A percentile compares a stretch with the other conserved stretches of the same genome.
Evolutionary conservation across 1,284 basidiomycete genomes (phyloP).

Genomic region (Leccinum variabile): DNA sequence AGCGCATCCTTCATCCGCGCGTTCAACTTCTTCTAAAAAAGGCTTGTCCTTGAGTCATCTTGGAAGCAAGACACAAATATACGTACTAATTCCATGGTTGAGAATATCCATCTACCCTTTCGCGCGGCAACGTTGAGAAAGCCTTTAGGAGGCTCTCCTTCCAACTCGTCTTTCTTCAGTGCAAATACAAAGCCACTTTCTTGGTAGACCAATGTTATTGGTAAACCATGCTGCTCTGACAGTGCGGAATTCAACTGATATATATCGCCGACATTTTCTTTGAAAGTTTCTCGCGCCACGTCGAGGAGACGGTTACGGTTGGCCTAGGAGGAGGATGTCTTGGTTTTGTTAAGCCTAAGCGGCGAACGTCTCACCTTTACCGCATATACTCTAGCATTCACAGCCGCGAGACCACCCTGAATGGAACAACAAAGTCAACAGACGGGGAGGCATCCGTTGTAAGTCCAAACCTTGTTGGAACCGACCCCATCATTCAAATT

Average conservation of each 20-base stretch:
- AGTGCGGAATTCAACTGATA: slow-evolving; percentile 61
- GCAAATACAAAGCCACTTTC: slow-evolving; percentile 71
- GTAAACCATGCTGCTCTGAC: slow-evolving; percentile 60
- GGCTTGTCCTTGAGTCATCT: neutral
- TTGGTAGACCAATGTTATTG: slow-evolving; percentile 67
- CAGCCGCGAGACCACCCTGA: slow-evolving; percentile 65
- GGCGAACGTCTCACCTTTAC: slow-evolving; percentile 53
- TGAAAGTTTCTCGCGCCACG: slow-evolving; percentile 89
- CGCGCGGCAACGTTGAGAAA: slow-evolving; percentile 70
- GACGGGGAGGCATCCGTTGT: neutral
- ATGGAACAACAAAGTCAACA: neutral
- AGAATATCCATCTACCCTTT: slow-evolving; percentile 74
- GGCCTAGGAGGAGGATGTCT: slow-evolving; percentile 43
- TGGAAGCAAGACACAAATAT: neutral
- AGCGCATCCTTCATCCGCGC: slow-evolving; percentile 81
- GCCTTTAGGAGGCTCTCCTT: slow-evolving; percentile 61
- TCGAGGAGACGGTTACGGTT: slow-evolving; percentile 83
- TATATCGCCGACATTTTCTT: slow-evolving; percentile 87
- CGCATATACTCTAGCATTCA: slow-evolving; percentile 81
- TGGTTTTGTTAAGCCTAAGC: neutral
- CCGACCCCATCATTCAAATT: slow-evolving; percentile 73
- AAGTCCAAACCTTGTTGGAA: slow-evolving; percentile 52
- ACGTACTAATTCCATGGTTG: slow-evolving; percentile 76
- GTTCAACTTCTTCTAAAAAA: slow-evolving; percentile 71
- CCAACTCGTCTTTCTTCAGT: slow-evolving; percentile 63